Percentiles rank a stretch among this genome's conserved stretches.
Conservation (phyloP, 1,139 yeast genomes). For the Suhomyces terraborum region DNA sequence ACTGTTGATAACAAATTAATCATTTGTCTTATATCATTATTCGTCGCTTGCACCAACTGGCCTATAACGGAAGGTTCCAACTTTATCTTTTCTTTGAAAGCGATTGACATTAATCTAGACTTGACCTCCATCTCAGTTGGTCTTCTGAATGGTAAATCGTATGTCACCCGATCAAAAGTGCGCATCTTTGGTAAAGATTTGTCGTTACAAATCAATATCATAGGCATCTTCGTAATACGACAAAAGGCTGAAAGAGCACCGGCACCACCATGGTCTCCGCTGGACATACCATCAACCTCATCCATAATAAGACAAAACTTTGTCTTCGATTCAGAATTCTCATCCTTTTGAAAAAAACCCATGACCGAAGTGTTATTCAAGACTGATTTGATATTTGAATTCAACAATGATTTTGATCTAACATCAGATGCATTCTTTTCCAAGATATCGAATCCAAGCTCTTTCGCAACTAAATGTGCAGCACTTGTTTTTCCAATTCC, state of each 20-base stretch:
- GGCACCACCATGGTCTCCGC: slow-evolving; percentile 98
- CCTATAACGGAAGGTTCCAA: slow-evolving; percentile 81
- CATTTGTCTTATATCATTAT: slow-evolving; percentile 92
- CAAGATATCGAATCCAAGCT: slow-evolving; percentile 68
- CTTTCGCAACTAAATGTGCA: slow-evolving; percentile 70
- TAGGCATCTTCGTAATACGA: slow-evolving; percentile 80
- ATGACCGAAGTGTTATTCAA: slow-evolving; percentile 80
- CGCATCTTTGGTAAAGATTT: slow-evolving; percentile 92
- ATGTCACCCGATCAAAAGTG: slow-evolving; percentile 86
- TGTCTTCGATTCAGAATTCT: slow-evolving; percentile 36
- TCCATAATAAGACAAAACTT: slow-evolving; percentile 88
- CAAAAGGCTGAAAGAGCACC: slow-evolving; percentile 92
- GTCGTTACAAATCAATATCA: slow-evolving; percentile 93
- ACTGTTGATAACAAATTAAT: slow-evolving; percentile 86
- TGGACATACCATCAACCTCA: slow-evolving; percentile 99
- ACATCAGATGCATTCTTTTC: slow-evolving; percentile 89
- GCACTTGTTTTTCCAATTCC: slow-evolving; percentile 84
- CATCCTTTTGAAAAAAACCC: slow-evolving; percentile 61
- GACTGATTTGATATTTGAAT: slow-evolving; percentile 67
- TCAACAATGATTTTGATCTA: slow-evolving; percentile 75
- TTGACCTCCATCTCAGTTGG: slow-evolving; percentile 83
- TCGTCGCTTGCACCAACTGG: slow-evolving; percentile 80
- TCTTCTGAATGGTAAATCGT: slow-evolving; percentile 82
- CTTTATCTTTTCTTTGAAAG: slow-evolving; percentile 78
- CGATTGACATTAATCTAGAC: slow-evolving; percentile 87